Evolutionary conservation across 2,329 filamentous ascomycete species (phyloP), one percentile per base, ranked within the genome.

Genomic region (Talaromyces sp.): DNA sequence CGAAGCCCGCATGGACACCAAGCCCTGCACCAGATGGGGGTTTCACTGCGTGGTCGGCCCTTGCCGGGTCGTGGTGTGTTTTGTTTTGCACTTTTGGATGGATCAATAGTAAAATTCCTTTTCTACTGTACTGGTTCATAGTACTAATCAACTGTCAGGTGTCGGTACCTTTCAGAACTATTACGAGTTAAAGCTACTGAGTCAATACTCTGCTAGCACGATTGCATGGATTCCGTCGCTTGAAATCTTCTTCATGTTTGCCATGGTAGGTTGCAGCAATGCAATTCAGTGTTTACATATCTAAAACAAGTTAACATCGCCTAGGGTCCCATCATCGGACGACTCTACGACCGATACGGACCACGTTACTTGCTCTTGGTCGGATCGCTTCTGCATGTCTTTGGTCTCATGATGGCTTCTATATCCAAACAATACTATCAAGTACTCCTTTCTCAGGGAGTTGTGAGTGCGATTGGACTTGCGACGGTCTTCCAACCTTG

Each of bases 281-380:
- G 8, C 2, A 18, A 16, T 35, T 16, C 25, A 3, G 11, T 31
- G 3, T 25, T 9, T 14, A 8, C 23, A 8, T 25, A 5, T 23
- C 21, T 0, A 7, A 48, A 7, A 57, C 54, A 40, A 23, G n/a
- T 57, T 11, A 14, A 28, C 18, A 6, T 11, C n/a, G 85, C 23
- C 16, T 35, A 61, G 59, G 46, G 46, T 7, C 59, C 59, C 11
- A 31, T 61, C 35, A 3, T 85, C 14, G 88, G 88, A 2, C 84
- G 83, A 60, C 54, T 86, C 0, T 88, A 82, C 66, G 88, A 90
- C 68, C 82, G 79, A 59, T 83, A 84, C 64, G 87, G 88, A 0
- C 86, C 86, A 0, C 80, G 81, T 31, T 80, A 76, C 54, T 74
- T 89, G 0, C 70, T 84, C 1, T 46, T 83, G 0, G 69, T 75